These are phyloP conservation scores for Candida suzukii DNA, from an alignment of 805 yeast genomes.

Conservation along the genomic window DNA sequence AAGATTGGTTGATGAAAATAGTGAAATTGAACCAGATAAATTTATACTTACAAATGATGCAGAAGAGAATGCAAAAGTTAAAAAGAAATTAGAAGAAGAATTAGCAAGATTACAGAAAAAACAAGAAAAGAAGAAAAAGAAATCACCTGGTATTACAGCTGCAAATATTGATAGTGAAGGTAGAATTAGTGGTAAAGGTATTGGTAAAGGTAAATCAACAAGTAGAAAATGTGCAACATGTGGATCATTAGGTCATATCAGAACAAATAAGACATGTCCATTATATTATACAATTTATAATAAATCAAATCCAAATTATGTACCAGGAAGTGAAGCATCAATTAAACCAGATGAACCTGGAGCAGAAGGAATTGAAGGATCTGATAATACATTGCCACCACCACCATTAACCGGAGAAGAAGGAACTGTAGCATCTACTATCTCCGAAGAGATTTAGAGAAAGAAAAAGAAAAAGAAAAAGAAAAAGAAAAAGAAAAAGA, in stretches of 20 bases:
- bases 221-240: constrained; percentile 89
- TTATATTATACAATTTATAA: constrained; percentile 49
- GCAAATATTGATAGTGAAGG: constrained; percentile 29
- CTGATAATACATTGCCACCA: too few relatives aligned
- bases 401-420: too few relatives aligned
- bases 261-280: constrained; percentile 90
- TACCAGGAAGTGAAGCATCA: constrained; percentile 21
- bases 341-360: not conserved
- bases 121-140: constrained; percentile 41
- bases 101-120: constrained; percentile 77
- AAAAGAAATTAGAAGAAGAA: constrained; percentile 73
- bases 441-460: too few relatives aligned
- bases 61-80: constrained; percentile 71
- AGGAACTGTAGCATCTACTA: too few relatives aligned
- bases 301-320: constrained; percentile 27
- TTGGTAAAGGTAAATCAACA: constrained; percentile 64
- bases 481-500: too few relatives aligned
- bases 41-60: constrained; percentile 75
- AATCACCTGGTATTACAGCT: constrained; percentile 23
- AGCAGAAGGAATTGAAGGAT: not conserved
- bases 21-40: constrained; percentile 64
- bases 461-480: too few relatives aligned
- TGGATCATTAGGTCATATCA: constrained; percentile 91
- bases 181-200: constrained; percentile 54
- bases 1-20: constrained; percentile 25